These are phyloP conservation scores for Sporothrix brasiliensis DNA, from an alignment of 2,329 filamentous ascomycete genomes.

Conservation along the genomic window DNA sequence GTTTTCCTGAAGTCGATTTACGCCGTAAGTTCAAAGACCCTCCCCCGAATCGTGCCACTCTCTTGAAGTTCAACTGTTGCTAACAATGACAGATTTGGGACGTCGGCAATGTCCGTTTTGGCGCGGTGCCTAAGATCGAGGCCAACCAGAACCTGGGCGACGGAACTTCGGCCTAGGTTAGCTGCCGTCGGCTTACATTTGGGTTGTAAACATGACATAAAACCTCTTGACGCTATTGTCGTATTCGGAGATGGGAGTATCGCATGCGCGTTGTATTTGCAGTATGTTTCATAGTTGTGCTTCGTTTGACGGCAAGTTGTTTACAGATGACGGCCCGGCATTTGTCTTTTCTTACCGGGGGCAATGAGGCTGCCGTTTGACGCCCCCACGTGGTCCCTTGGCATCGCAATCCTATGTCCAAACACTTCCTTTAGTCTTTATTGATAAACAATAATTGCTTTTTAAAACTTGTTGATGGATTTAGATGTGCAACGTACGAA, in stretches of 20 bases:
- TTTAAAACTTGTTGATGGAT: too few species aligned
- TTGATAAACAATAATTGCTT: not conserved
- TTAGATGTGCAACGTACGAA: too few species aligned
- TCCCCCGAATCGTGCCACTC: not conserved
- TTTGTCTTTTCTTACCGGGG: not conserved
- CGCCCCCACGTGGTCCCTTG: not conserved
- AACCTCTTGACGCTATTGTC: not conserved
- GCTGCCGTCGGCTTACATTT: not conserved
- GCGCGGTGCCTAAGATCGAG: slow-evolving; percentile 59
- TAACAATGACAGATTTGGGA: slow-evolving; percentile 58
- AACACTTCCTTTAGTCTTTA: not conserved
- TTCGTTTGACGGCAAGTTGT: not conserved
- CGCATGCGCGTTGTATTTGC: slow-evolving; percentile 2
- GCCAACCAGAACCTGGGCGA: slow-evolving; percentile 42
- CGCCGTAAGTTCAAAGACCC: slow-evolving; percentile 51
- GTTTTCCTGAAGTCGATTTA: slow-evolving; percentile 68
- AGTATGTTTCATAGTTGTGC: not conserved
- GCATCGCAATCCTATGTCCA: not conserved
- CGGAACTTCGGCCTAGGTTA: not conserved
- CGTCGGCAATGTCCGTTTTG: slow-evolving; percentile 62
- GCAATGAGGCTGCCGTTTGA: slow-evolving; percentile 3
- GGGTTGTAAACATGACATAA: not conserved
- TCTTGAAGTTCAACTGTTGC: not conserved
- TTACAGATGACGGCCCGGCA: not conserved
- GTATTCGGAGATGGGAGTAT: not conserved